Evolutionary conservation across 495 filamentous ascomycete species (phyloP).

Genomic region (Monascus purpureus): DNA sequence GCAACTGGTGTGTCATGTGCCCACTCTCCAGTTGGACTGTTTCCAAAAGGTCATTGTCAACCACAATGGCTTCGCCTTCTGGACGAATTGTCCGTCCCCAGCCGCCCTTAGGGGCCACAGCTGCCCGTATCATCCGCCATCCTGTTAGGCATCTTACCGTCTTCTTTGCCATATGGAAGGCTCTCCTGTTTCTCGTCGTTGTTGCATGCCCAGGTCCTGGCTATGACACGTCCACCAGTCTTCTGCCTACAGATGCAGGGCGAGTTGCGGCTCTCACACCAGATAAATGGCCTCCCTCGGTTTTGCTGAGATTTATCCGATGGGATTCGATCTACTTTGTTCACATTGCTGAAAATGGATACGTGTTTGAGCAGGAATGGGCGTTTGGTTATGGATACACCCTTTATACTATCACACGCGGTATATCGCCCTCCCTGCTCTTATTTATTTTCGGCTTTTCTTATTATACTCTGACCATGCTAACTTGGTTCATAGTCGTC

Average conservation of each 20-base stretch:
- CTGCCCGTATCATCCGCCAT: too few relatives aligned
- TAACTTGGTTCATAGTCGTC: neutral
- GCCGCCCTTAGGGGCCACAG: too few relatives aligned
- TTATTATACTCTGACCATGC: too few relatives aligned
- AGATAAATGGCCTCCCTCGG: slow-evolving; percentile 10
- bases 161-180: slow-evolving; percentile 52
- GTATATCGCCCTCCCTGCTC: too few relatives aligned
- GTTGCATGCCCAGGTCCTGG: slow-evolving; percentile 51
- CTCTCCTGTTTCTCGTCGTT: slow-evolving; percentile 50
- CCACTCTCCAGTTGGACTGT: too few relatives aligned
- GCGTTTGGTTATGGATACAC: slow-evolving; percentile 69
- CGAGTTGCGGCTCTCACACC: slow-evolving; percentile 3
- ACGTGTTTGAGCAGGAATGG: slow-evolving; percentile 91
- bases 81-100: too few relatives aligned
- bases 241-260: slow-evolving; percentile 28
- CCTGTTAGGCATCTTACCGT: slow-evolving; percentile 23
- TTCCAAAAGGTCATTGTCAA: too few relatives aligned
- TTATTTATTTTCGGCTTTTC: too few relatives aligned
- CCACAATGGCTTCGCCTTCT: too few relatives aligned
- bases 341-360: slow-evolving; percentile 51
- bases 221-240: slow-evolving; percentile 78
- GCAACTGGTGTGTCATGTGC: too few relatives aligned
- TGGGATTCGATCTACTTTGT: slow-evolving; percentile 93
- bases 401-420: slow-evolving; percentile 28
- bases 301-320: slow-evolving; percentile 46